Percentiles rank a stretch among this genome's conserved stretches.
phyloP scores from a whole-genome alignment of 2,329 filamentous ascomycete genomes.

The Fusarium sp. region DNA sequence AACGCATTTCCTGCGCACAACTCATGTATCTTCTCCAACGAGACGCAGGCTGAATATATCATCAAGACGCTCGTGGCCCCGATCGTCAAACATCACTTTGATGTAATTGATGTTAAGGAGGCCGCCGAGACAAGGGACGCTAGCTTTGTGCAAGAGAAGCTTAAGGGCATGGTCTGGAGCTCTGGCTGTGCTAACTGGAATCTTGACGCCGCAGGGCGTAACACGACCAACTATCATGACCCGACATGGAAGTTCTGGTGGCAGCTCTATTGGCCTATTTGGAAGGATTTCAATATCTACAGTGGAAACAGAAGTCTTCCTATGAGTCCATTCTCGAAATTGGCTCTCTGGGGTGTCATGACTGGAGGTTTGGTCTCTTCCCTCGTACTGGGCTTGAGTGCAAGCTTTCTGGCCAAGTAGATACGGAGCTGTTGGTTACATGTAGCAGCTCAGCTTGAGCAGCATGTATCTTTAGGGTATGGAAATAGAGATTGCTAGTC shows the following conservation, averaged over 20 bases:
- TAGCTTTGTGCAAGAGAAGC: neutral
- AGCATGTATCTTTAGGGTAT: neutral
- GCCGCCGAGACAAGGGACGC: neutral
- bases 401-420: neutral
- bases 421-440: neutral
- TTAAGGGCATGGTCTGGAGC: conserved; percentile 3
- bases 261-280: neutral
- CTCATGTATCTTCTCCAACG: neutral
- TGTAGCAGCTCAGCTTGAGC: neutral
- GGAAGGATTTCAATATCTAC: neutral
- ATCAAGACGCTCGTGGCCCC: neutral
- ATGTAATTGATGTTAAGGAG: neutral
- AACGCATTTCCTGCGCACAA: neutral
- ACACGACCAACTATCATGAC: neutral
- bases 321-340: neutral
- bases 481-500: neutral
- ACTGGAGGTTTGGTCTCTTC: neutral
- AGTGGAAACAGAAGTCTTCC: neutral
- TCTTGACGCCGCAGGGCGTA: neutral
- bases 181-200: conserved; percentile 5
- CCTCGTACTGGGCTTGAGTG: neutral
- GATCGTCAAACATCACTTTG: neutral
- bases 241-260: neutral
- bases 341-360: neutral
- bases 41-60: conserved; percentile 1